phyloP scores from a whole-genome alignment of 768 basidiomycete genomes.

The Tylopilus plumbeoviolaceoides region DNA sequence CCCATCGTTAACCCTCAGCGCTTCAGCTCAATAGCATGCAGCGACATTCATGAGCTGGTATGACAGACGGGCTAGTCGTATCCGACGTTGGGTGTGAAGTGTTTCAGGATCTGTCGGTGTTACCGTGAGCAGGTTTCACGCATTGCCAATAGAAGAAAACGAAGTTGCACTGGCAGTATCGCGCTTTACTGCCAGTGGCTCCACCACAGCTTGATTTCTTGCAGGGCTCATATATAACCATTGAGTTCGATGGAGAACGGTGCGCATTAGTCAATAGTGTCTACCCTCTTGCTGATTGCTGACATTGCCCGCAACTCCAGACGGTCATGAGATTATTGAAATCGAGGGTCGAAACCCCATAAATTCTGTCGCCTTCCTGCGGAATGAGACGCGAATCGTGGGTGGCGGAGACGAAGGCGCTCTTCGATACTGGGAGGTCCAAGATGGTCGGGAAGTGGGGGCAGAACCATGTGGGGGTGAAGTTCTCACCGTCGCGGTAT shows the following conservation, averaged over 20 bases:
- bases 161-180: neutral
- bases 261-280: neutral
- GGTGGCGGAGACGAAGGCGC: constrained; percentile 9
- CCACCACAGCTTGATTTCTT: neutral
- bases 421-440: constrained; percentile 7
- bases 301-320: neutral
- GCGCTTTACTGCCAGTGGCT: no score
- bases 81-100: neutral
- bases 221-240: neutral
- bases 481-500: constrained; percentile 7
- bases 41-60: neutral
- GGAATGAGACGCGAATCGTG: neutral
- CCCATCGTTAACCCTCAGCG: neutral
- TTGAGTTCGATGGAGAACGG: neutral
- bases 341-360: constrained; percentile 7
- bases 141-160: neutral
- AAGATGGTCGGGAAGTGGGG: neutral
- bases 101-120: neutral
- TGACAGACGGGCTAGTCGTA: neutral
- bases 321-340: neutral
- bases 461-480: constrained; percentile 2
- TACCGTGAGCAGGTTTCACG: neutral
- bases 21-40: neutral
- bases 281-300: neutral
- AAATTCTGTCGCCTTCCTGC: constrained; percentile 9